phyloP scores from a whole-genome alignment of 306 rosid genomes.

The Potentilla sterilis region DNA sequence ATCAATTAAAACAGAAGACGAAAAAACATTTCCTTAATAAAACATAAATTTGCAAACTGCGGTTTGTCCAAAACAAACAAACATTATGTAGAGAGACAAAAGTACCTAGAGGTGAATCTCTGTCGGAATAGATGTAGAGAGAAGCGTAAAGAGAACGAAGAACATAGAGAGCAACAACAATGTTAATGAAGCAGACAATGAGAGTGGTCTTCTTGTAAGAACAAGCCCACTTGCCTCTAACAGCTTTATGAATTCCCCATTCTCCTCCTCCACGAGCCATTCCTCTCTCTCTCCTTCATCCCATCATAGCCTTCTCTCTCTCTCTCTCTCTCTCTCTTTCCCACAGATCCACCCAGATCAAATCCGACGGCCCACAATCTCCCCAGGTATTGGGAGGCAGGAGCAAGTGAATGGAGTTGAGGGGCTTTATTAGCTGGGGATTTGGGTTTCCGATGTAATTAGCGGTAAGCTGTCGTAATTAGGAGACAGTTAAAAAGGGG shows the following conservation, averaged over 20 bases:
- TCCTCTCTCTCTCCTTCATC: slow-evolving; percentile 67
- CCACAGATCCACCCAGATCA: slow-evolving; percentile 26
- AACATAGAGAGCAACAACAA: slow-evolving; percentile 80
- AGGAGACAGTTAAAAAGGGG: background rate
- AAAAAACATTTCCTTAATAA: background rate
- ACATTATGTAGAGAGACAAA: background rate
- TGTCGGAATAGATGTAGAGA: slow-evolving; percentile 77
- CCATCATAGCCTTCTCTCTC: slow-evolving; percentile 52
- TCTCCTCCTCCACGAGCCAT: slow-evolving; percentile 76
- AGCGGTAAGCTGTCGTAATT: background rate
- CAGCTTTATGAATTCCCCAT: slow-evolving; percentile 48
- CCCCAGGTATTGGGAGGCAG: background rate
- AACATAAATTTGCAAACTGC: slow-evolving; percentile 23
- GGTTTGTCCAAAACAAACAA: slow-evolving; percentile 2
- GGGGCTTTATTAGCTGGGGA: background rate
- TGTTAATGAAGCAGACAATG: slow-evolving; percentile 74
- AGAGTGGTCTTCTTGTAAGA: slow-evolving; percentile 85
- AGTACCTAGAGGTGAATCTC: slow-evolving; percentile 56
- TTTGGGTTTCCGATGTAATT: background rate
- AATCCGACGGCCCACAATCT: slow-evolving; percentile 2
- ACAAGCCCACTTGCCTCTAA: slow-evolving; percentile 62
- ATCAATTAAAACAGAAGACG: background rate
- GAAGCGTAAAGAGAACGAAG: slow-evolving; percentile 87
- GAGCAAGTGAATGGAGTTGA: background rate
- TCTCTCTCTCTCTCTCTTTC: slow-evolving; percentile 36